Evolutionary conservation across 2,329 filamentous ascomycete genomes (phyloP), one percentile per base, ranked within the genome.

Genomic region (Pestalotiopsis sp.): DNA sequence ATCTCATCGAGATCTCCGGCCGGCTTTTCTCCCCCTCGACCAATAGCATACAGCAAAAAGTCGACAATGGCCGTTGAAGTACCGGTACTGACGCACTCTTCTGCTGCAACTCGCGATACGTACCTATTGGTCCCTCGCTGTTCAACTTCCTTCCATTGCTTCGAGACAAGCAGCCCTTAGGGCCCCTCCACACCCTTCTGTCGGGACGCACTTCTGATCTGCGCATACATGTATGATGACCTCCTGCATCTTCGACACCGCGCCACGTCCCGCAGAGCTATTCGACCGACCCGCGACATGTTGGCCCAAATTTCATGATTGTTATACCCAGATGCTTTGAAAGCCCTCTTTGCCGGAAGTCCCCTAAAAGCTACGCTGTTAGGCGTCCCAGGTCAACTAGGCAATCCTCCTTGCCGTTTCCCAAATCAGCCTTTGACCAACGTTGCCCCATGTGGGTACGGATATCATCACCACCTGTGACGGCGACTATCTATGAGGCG

Each of bases 201-300:
- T 57, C 63, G 63, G 63, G 52, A 56, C 60, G 60, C 38, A 44
- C 60, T 55, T 40, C 38, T 66, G 64, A 66, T 66, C 55, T 66
- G 52, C 64, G 30, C 26, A 61, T 40, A 66, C 26, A 66, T 67
- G 66, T 56, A 68, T 68, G 67, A 68, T 68, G 67, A 68, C 67
- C 65, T 68, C 59, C 60, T 66, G 60, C 67, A 68, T 68, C 65
- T 62, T 67, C 56, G 58, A 52, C 44, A 52, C 17, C 64, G 60
- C 64, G 60, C 30, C 26, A 61, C n/a, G 35, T 30, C 38, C 57
- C 57, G 64, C 40, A 35, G 26, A 58, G 35, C 61, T 60, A 48
- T 24, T 35, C 40, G 30, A 35, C 30, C 30, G 30, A 9, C 30
- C 30, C 2, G 30, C 30, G 30, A 35, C 30, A 35, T 35, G 30